Conservation (phyloP, 1,139 yeast genomes). For the Magnusiomyces magnusii region DNA sequence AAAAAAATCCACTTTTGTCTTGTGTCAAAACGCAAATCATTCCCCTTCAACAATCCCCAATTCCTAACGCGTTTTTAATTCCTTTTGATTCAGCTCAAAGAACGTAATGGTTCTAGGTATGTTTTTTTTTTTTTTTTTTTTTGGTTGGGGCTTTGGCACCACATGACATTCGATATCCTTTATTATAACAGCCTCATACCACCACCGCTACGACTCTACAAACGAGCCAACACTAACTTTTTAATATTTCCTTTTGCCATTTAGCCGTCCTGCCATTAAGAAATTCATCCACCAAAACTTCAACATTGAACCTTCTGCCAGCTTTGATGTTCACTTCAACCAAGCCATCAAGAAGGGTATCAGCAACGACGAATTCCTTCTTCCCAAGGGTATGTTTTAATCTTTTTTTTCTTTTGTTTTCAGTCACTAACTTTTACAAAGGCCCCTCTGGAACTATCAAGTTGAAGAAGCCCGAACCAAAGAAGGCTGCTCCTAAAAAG, state of each 20-base stretch:
- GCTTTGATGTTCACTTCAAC: conserved; percentile 73
- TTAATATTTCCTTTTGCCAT: not conserved
- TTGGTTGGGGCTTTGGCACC: conserved; percentile 1
- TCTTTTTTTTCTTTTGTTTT: not conserved
- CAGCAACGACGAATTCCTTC: conserved; percentile 63
- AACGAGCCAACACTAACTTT: conserved; percentile 10
- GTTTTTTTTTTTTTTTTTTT: conserved; percentile 36
- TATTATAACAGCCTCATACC: no score
- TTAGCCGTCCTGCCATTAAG: conserved; percentile 64
- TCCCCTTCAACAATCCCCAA: not conserved
- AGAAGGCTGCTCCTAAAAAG: conserved; percentile 18
- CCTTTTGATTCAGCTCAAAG: conserved; percentile 44
- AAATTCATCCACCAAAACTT: conserved; percentile 60
- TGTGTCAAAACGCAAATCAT: not conserved
- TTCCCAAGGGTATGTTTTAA: conserved; percentile 63
- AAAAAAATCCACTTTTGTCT: not conserved
- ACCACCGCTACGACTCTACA: no score
- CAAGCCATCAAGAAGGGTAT: conserved; percentile 77
- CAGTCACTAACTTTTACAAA: not conserved
- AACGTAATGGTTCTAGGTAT: conserved; percentile 67
- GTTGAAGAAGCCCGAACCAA: conserved; percentile 40
- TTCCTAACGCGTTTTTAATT: not conserved
- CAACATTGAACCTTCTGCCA: conserved; percentile 45
- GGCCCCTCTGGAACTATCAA: conserved; percentile 66
- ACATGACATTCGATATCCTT: not conserved